A percentile compares a stretch with the other conserved stretches of the same genome.
Evolutionary conservation across 164 flowering plant genomes (phyloP).

Genomic region (Euptelea pleiosperma): DNA sequence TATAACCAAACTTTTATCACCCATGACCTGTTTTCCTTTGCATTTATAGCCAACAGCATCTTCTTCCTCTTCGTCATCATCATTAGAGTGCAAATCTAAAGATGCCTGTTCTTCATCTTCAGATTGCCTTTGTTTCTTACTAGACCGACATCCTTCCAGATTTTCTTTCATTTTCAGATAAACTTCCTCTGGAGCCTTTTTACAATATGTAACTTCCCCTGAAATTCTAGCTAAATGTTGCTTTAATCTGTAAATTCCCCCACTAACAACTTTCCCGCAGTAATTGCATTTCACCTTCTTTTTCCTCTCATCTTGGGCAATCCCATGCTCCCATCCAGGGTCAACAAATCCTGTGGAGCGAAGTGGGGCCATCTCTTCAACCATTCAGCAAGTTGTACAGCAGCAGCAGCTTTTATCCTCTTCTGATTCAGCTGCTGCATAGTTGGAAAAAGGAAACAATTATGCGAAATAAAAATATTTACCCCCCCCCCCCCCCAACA

Average conservation of each 20-base stretch:
- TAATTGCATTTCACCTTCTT: conserved; percentile 76
- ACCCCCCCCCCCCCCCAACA: too few species aligned
- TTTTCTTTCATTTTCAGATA: conserved; percentile 57
- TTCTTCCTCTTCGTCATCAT: conserved; percentile 49
- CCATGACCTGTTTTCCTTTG: conserved; percentile 44
- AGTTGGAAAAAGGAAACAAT: background rate
- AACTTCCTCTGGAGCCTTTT: conserved; percentile 60
- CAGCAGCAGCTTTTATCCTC: background rate
- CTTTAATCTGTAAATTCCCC: conserved; percentile 68
- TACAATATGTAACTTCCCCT: conserved; percentile 62
- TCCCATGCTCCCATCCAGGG: conserved; percentile 83
- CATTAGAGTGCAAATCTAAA: conserved; percentile 35
- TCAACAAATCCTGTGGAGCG: conserved; percentile 53
- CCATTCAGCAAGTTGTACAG: conserved; percentile 20
- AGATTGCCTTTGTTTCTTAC: conserved; percentile 44
- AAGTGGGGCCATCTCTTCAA: conserved; percentile 47
- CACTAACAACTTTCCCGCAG: conserved; percentile 75
- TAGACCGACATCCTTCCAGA: conserved; percentile 54
- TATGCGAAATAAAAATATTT: background rate
- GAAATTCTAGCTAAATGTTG: conserved; percentile 71
- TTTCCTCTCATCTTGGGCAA: conserved; percentile 64
- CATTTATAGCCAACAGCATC: conserved; percentile 31
- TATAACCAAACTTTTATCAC: conserved; percentile 39
- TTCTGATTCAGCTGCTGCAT: conserved; percentile 2
- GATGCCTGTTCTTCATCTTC: conserved; percentile 47